Evolutionary conservation across 768 basidiomycete species (phyloP), one percentile per base, ranked within the genome.

Genomic region (Termitomyces sp.): DNA sequence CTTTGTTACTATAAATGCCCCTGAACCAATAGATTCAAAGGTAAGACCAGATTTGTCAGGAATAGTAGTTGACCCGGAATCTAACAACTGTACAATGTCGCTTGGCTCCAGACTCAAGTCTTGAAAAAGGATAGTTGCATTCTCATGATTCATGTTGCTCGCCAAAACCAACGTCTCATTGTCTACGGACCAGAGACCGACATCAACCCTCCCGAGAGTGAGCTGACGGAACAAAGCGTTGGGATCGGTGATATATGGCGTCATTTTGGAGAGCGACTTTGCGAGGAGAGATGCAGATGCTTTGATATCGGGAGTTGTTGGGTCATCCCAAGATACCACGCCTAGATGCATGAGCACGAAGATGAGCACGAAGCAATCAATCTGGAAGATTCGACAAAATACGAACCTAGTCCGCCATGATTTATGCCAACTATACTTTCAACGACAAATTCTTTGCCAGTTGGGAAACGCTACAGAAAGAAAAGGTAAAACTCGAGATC

Each of bases 371-470:
- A 58, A 38, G 9, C 30, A 13, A 18, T 26, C 35, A 18, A 22
- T 35, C 30, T 9, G 32, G 30, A 20, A 45, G 48, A 20, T 51
- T 5, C 6, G 32, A n/a, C 10, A 2, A 33, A 40, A 33, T 36
- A 64, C 75, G 24, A 61, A 72, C 85, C 86, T 6, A 83, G 67
- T 1, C 75, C 86, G 6, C 89, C 87, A 55, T 90, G 87, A 59
- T 87, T 90, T 66, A 90, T 83, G 1, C 79, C 84, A 18, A 90
- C 66, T 35, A 87, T 76, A 61, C 76, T 80, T 70, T 88, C 74
- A 3, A 89, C 79, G 16, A 88, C 74, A 66, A 80, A 90, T 66
- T 91, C 88, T 54, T 79, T 73, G 8, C 88, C 88, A 0, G 86
- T 88, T 0, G 90, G 90, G 46, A 67, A 71, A 5, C 83, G 76